Conservation (phyloP, 805 yeast genomes). For the Ogataea paradorogensis region DNA sequence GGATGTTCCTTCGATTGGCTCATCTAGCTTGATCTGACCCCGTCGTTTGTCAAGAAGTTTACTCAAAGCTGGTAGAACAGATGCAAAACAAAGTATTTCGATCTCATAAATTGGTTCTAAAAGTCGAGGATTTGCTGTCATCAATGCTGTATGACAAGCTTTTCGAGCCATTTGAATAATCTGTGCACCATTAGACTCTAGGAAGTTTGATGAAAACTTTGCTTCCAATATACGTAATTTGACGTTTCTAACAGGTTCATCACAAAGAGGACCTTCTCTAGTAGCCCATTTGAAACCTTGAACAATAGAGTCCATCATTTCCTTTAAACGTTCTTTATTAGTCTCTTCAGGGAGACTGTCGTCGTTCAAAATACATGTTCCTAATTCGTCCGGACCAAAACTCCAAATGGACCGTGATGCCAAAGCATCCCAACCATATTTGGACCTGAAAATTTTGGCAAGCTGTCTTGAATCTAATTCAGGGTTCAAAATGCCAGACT, state of each 20-base stretch:
- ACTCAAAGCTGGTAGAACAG: constrained; percentile 26
- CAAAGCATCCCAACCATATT: constrained; percentile 77
- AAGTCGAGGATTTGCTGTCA: constrained; percentile 74
- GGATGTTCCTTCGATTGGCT: constrained; percentile 71
- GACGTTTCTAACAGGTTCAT: constrained; percentile 70
- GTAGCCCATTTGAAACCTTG: constrained; percentile 85
- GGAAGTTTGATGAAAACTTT: constrained; percentile 44
- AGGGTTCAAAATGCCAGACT: constrained; percentile 38
- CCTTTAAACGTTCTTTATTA: constrained; percentile 46
- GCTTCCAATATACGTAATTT: constrained; percentile 70
- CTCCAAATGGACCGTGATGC: constrained; percentile 82
- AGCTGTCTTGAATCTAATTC: constrained; percentile 40
- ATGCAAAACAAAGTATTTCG: constrained; percentile 51
- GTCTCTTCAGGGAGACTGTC: constrained; percentile 76
- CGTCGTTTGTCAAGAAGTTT: constrained; percentile 59
- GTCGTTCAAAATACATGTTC: constrained; percentile 53
- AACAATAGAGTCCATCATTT: constrained; percentile 52
- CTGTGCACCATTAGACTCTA: constrained; percentile 60
- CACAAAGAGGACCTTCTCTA: constrained; percentile 89
- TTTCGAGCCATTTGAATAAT: constrained; percentile 77
- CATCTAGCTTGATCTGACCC: constrained; percentile 51
- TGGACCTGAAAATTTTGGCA: constrained; percentile 51
- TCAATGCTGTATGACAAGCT: constrained; percentile 78
- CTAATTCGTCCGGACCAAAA: constrained; percentile 59
- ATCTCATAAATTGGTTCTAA: constrained; percentile 78